Evolutionary conservation across 2,329 filamentous ascomycete species (phyloP).

Genomic region (Hymenoscyphus infarciens): DNA sequence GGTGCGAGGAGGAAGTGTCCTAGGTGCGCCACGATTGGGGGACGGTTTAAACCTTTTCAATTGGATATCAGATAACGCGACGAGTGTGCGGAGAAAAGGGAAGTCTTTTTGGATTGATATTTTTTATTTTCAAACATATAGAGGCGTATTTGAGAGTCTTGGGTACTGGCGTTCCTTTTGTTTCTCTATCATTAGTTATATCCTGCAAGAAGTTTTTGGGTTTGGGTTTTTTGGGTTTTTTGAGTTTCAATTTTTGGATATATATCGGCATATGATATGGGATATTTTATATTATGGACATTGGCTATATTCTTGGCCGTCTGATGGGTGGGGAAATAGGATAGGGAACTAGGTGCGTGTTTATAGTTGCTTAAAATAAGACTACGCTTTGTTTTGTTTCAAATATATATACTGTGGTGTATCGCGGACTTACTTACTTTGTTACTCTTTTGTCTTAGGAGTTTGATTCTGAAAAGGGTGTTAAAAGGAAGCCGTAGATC

Average conservation of each 20-base stretch:
- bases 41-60: constrained; percentile 80
- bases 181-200: neutral
- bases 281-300: neutral
- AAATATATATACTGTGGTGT: too few species aligned
- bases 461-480: too few species aligned
- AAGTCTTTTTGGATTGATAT: neutral
- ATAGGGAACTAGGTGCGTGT: neutral
- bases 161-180: neutral
- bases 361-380: constrained; percentile 1
- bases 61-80: constrained; percentile 66
- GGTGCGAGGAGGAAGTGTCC: constrained; percentile 74
- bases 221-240: neutral
- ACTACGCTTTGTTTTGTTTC: neutral
- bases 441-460: too few species aligned
- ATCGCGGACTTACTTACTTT: too few species aligned
- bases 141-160: neutral
- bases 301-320: neutral
- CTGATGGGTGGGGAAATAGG: neutral
- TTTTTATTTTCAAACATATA: neutral
- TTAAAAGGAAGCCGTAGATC: too few species aligned
- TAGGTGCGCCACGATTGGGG: constrained; percentile 73
- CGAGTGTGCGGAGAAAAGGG: neutral
- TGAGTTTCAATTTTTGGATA: neutral
- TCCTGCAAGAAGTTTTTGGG: neutral
- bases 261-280: neutral